phyloP scores from a whole-genome alignment of 2,329 filamentous ascomycete genomes.

The Coniochaeta pulveracea region DNA sequence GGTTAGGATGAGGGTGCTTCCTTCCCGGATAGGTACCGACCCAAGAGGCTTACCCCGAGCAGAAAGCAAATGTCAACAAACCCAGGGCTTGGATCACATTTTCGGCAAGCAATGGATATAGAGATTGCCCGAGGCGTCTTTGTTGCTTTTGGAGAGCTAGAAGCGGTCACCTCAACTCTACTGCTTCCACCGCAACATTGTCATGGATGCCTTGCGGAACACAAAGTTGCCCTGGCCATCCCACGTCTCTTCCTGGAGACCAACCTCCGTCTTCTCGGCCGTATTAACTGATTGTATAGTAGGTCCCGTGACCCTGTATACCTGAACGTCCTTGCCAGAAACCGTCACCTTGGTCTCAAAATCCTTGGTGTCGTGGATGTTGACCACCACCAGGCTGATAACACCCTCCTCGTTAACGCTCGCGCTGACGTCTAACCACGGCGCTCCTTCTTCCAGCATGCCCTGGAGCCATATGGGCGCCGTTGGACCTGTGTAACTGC shows the following conservation, averaged over 20 bases:
- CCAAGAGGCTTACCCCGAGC: too few species aligned
- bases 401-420: slow-evolving; percentile 44
- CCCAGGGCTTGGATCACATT: too few species aligned
- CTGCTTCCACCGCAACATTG: slow-evolving; percentile 42
- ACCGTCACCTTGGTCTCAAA: slow-evolving; percentile 52
- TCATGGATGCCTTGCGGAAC: slow-evolving; percentile 62
- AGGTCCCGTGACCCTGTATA: slow-evolving; percentile 51
- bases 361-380: slow-evolving; percentile 50
- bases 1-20: too few species aligned
- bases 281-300: slow-evolving; percentile 50
- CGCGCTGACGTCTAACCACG: slow-evolving; percentile 60
- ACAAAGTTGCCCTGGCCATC: slow-evolving; percentile 34
- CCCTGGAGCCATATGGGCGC: slow-evolving; percentile 53
- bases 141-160: too few species aligned
- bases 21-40: too few species aligned
- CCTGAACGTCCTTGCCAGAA: slow-evolving; percentile 35
- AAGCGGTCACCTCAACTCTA: too few species aligned
- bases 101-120: too few species aligned
- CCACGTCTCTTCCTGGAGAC: slow-evolving; percentile 42
- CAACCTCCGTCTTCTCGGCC: slow-evolving; percentile 45
- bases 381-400: slow-evolving; percentile 60
- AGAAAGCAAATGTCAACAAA: too few species aligned
- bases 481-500: slow-evolving; percentile 56
- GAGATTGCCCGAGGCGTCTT: too few species aligned
- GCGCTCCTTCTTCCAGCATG: slow-evolving; percentile 46